Percentiles rank a stretch among this genome's conserved stretches.
Evolutionary conservation across 148 eudicot genomes (phyloP).

Genomic region (Camellia sinensis): DNA sequence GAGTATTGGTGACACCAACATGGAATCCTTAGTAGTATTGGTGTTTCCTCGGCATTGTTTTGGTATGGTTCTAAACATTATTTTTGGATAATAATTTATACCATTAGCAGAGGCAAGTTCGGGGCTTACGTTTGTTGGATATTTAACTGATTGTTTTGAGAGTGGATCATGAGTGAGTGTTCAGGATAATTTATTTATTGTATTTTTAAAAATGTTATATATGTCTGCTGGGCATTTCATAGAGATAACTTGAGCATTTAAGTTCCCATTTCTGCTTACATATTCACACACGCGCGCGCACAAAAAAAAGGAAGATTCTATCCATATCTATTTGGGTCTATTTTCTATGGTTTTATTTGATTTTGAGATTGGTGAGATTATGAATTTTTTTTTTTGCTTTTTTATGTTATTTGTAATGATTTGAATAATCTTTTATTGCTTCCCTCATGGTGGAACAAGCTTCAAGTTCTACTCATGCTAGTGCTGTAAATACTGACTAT

Average conservation of each 20-base stretch:
- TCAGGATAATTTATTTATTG: not conserved
- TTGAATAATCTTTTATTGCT: not conserved
- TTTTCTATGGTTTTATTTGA: not conserved
- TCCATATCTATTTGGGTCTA: too few relatives aligned
- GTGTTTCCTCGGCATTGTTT: slow-evolving; percentile 24
- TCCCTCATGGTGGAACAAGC: not conserved
- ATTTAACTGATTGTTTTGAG: not conserved
- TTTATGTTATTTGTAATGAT: not conserved
- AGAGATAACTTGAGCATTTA: not conserved
- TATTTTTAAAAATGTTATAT: not conserved
- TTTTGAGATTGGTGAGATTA: not conserved
- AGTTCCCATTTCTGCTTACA: not conserved
- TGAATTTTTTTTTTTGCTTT: not conserved
- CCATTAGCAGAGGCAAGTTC: not conserved
- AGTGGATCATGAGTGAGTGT: not conserved
- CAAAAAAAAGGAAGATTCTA: not conserved
- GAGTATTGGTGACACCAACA: slow-evolving; percentile 24
- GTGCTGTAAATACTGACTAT: not conserved
- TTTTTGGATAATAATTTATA: not conserved
- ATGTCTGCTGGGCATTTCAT: not conserved
- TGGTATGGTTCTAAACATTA: slow-evolving; percentile 26
- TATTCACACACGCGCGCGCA: too few relatives aligned
- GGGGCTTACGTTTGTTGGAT: slow-evolving; percentile 9
- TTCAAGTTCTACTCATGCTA: too few relatives aligned
- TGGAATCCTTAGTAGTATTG: slow-evolving; percentile 25